Percentiles rank a stretch among this genome's conserved stretches.
phyloP scores from a whole-genome alignment of 768 basidiomycete genomes.

The Psilocybe sp. region DNA sequence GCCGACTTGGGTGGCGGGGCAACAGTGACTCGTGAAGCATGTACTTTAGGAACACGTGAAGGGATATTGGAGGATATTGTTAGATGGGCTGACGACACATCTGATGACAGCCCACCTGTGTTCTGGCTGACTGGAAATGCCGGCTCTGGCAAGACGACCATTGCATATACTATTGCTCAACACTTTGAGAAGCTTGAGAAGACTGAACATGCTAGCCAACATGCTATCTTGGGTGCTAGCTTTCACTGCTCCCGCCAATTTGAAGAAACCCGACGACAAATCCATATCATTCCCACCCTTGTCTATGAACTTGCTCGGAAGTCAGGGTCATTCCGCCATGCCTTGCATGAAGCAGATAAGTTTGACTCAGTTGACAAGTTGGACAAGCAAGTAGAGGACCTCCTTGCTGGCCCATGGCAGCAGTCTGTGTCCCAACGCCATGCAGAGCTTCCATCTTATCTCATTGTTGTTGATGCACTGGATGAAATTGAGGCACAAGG shows the following conservation, averaged over 20 bases:
- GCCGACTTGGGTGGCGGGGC: not conserved
- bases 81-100: slow-evolving; percentile 14
- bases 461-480: slow-evolving; percentile 20
- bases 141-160: slow-evolving; percentile 13
- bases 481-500: slow-evolving; percentile 14
- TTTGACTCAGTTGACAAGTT: slow-evolving; percentile 7
- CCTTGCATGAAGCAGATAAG: slow-evolving; percentile 4
- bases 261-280: slow-evolving; percentile 1
- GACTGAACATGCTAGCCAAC: not conserved
- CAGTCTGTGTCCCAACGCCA: not conserved
- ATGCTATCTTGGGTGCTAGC: slow-evolving; percentile 13
- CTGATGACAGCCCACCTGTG: slow-evolving; percentile 4
- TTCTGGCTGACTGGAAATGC: not conserved
- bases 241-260: slow-evolving; percentile 24
- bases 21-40: slow-evolving; percentile 1
- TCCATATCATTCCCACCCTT: slow-evolving; percentile 11
- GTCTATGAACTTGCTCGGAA: slow-evolving; percentile 10
- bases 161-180: slow-evolving; percentile 16
- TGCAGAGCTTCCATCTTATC: slow-evolving; percentile 7
- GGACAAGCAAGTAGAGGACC: slow-evolving; percentile 12
- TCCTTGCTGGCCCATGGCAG: slow-evolving; percentile 17
- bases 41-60: slow-evolving; percentile 17
- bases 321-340: slow-evolving; percentile 5
- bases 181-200: slow-evolving; percentile 1
- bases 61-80: slow-evolving; percentile 9